Base-by-base conservation (phyloP, 345 rosid species). In the Camelina hispida region DNA sequence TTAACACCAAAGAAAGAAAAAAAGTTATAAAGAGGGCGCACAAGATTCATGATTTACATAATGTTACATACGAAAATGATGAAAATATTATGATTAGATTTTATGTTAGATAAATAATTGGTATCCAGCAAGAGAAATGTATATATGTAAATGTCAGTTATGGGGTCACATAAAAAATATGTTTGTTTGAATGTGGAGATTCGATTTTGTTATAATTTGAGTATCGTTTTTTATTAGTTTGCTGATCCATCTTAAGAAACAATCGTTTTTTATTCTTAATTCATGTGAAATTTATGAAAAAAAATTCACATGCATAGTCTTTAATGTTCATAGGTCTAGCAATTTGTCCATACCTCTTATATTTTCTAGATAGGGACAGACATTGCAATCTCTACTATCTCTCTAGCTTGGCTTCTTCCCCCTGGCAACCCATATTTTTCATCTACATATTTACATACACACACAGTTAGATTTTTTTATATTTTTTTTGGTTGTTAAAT, bases 331-430 rank as follows among this genome's bases (percentile, higher is more conserved):
- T 67, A 72, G 50, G 80, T 44, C 65, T 62, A 50, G 64, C 34
- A 72, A 66, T 72, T 78, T 78, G 70, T 72, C 73, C 68, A 34
- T 73, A 25, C 74, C 81, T 73, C 78, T 75, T 78, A 78, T 82
- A 71, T 61, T 78, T 81, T 68, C 70, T 79, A 66, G 81, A 80
- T 57, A 32, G 81, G 37, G 82, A 87, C 79, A 80, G 75, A 75
- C 62, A 78, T 57, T 69, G 67, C 59, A 43, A 69, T 77, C 79
- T 61, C 52, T 80, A 77, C 71, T 15, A 64, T 63, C 79, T 81
- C 50, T 70, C 54, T 62, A 43, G 47, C 72, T 62, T 80, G 75
- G 85, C 74, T 81, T 66, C 82, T 62, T 80, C 72, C 72, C 72
- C 66, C 74, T 80, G 61, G 73, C 76, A 65, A 76, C 75, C 76